Conservation (phyloP, 441 rosid species). For the Gossypium aridum region DNA sequence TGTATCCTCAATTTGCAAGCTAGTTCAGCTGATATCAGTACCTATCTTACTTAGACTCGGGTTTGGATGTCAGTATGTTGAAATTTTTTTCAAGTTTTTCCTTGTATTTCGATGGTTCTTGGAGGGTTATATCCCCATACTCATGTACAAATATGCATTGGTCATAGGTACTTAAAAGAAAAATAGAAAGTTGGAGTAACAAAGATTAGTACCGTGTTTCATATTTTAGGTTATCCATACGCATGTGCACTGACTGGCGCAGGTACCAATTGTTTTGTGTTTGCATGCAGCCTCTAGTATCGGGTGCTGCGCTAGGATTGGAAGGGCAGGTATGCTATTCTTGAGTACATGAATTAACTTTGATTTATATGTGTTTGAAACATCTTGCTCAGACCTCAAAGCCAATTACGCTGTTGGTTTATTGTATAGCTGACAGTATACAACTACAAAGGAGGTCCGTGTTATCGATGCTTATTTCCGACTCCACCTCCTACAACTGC, state of each 20-base stretch:
- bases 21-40: background rate
- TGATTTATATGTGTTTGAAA: conserved; percentile 5
- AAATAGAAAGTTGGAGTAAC: background rate
- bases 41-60: background rate
- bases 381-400: background rate
- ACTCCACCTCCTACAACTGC: conserved; percentile 90
- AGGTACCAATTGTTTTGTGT: conserved; percentile 10
- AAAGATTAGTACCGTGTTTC: background rate
- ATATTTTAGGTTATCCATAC: background rate
- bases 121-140: background rate
- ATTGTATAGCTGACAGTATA: conserved; percentile 70
- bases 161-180: background rate
- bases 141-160: background rate
- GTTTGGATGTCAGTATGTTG: background rate
- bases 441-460: conserved; percentile 80
- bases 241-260: background rate
- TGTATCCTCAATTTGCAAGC: background rate
- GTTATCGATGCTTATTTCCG: conserved; percentile 93
- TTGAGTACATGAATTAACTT: background rate
- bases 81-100: background rate
- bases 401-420: background rate
- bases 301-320: conserved; percentile 94
- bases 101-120: background rate
- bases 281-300: conserved; percentile 78
- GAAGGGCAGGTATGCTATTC: conserved; percentile 76